Conservation (phyloP, 768 basidiomycete genomes). For the Daedaleopsis nitida region DNA sequence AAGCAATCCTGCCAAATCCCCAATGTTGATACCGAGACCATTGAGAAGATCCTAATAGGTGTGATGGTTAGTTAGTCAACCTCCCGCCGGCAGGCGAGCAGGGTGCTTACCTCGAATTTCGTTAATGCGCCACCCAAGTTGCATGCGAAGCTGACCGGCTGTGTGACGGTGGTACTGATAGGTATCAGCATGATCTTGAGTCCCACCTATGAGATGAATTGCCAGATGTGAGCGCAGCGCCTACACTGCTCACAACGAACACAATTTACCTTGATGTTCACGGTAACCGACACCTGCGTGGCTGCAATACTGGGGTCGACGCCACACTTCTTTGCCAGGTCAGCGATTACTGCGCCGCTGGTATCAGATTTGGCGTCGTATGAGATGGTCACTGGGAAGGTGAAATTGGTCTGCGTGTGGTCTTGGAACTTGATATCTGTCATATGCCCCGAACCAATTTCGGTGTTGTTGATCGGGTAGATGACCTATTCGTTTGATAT, state of each 20-base stretch:
- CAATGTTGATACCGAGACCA: slow-evolving; percentile 14
- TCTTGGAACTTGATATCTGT: slow-evolving; percentile 47
- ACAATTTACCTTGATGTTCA: slow-evolving; percentile 62
- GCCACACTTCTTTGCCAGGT: slow-evolving; percentile 67
- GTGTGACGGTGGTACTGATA: slow-evolving; percentile 66
- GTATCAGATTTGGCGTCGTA: slow-evolving; percentile 63
- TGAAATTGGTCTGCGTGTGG: slow-evolving; percentile 61
- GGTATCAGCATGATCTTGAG: slow-evolving; percentile 65
- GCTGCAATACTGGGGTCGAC: slow-evolving; percentile 38
- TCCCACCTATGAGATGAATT: slow-evolving; percentile 48
- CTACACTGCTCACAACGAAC: not conserved
- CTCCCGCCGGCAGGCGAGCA: too few species aligned
- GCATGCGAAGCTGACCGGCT: slow-evolving; percentile 62
- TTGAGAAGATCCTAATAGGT: slow-evolving; percentile 7
- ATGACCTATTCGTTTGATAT: slow-evolving; percentile 47
- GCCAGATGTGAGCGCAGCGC: not conserved
- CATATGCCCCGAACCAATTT: slow-evolving; percentile 64
- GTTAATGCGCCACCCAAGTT: slow-evolving; percentile 45
- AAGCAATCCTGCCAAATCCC: slow-evolving; percentile 8
- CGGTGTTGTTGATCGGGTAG: slow-evolving; percentile 74
- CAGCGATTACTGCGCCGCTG: slow-evolving; percentile 51
- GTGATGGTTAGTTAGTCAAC: not conserved
- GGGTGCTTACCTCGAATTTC: slow-evolving; percentile 35
- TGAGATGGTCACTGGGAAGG: slow-evolving; percentile 71
- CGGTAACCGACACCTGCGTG: slow-evolving; percentile 58